Evolutionary conservation across 768 basidiomycete genomes (phyloP).

Genomic region (Trametes maxima): DNA sequence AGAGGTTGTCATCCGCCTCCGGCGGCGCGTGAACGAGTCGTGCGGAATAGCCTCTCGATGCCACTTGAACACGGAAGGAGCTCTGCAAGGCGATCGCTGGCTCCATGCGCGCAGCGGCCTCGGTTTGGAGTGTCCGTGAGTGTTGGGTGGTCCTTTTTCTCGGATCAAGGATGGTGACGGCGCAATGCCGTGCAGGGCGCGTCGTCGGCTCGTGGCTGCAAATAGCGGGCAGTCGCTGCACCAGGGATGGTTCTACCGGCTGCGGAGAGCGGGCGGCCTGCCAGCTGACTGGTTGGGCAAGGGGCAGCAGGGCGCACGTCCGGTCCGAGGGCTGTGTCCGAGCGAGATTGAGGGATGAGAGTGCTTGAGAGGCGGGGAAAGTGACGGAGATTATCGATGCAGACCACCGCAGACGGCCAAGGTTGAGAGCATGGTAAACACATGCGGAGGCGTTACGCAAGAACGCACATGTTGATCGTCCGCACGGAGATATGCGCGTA

Average conservation of each 20-base stretch:
- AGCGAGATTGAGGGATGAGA: not conserved
- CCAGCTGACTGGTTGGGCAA: not conserved
- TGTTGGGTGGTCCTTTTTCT: not conserved
- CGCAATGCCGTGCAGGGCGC: not conserved
- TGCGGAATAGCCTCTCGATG: too few relatives aligned
- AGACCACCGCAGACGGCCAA: not conserved
- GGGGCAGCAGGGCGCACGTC: not conserved
- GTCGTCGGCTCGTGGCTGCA: not conserved
- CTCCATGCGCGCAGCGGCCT: not conserved
- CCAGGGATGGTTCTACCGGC: not conserved
- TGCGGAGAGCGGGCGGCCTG: not conserved
- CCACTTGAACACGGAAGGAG: too few relatives aligned
- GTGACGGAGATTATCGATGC: slow-evolving; percentile 18
- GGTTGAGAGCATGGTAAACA: slow-evolving; percentile 10
- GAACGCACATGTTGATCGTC: slow-evolving; percentile 13
- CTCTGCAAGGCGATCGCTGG: too few relatives aligned
- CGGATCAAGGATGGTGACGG: slow-evolving; percentile 8
- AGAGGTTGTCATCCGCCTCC: too few relatives aligned
- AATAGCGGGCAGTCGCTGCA: not conserved
- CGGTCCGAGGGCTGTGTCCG: not conserved
- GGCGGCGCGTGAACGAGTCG: too few relatives aligned
- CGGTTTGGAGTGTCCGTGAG: not conserved
- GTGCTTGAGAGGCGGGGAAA: not conserved
- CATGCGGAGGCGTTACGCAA: slow-evolving; percentile 10
- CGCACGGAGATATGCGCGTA: slow-evolving; percentile 15